These are phyloP conservation scores for Huntiella bhutanensis DNA, from an alignment of 2,329 filamentous ascomycete genomes.

Conservation along the genomic window DNA sequence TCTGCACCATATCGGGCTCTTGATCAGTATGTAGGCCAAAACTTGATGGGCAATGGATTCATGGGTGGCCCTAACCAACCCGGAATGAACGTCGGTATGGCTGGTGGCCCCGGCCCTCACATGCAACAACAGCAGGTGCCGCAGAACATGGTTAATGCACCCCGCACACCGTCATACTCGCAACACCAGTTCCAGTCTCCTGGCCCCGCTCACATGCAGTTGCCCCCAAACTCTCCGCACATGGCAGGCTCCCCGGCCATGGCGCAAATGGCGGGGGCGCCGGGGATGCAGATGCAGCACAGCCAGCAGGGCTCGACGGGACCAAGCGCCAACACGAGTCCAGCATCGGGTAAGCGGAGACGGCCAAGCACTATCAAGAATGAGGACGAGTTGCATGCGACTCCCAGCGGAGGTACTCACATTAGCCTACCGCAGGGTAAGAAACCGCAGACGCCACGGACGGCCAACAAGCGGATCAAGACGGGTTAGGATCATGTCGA, in stretches of 20 bases:
- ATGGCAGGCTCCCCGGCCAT: conserved; percentile 39
- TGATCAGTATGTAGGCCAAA: conserved; percentile 36
- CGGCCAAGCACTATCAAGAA: conserved; percentile 37
- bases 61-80: not conserved
- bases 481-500: conserved; percentile 1
- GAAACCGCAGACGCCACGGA: conserved; percentile 38
- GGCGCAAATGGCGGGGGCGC: conserved; percentile 39
- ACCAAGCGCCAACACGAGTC: conserved; percentile 48
- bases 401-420: conserved; percentile 26
- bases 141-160: conserved; percentile 15
- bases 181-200: conserved; percentile 36
- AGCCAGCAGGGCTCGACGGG: conserved; percentile 51
- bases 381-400: conserved; percentile 29
- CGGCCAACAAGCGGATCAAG: conserved; percentile 18
- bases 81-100: conserved; percentile 24
- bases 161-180: conserved; percentile 34
- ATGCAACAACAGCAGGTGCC: not conserved
- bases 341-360: conserved; percentile 39
- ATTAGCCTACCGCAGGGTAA: conserved; percentile 35
- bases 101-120: conserved; percentile 16
- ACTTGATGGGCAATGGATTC: conserved; percentile 21
- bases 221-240: conserved; percentile 40
- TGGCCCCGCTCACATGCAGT: conserved; percentile 37
- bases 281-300: conserved; percentile 46
- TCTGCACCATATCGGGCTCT: conserved; percentile 39